Base-by-base conservation (phyloP, 2,329 filamentous ascomycete species). In the Aspergillus vadensis region DNA sequence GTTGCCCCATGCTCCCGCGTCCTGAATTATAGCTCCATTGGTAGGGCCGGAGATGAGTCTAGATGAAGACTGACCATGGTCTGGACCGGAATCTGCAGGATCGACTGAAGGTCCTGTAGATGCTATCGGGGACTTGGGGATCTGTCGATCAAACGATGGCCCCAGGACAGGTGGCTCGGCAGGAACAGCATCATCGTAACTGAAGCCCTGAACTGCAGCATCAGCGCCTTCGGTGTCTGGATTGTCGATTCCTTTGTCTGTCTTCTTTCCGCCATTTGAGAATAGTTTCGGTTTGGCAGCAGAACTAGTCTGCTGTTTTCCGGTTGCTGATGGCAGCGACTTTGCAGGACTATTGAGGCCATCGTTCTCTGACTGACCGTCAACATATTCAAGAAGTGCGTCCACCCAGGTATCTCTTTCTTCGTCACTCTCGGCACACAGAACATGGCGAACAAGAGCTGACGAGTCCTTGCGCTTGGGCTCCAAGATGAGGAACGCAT, bases 321-420 rank as follows among this genome's bases (percentile, higher is more conserved):
- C 51, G 52, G 65, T 59, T 32, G 51, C 50, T 39, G 63, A 67
- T 21, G 57, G 30, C 56, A 69, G 70, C 48, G 47, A 53, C 49
- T 65, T 72, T 14, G 60, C 62, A 25, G 63, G 48, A 44, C 56
- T 65, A 10, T 62, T 66, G 7, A 64, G 60, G 41, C 66, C 68
- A 49, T 76, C 75, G 38, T 69, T 72, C 32, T 74, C 74, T 5
- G 74, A 73, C 27, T 67, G 64, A 12, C 60, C 66, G 69, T 97
- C 92, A 43, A 97, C 93, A 82, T 96, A 97, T 67, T 91, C 89
- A 61, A 98, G 80, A 43, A 99, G 81, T 21, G 91, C 89, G 59
- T 96, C 91, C 1, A 99, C 94, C 95, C 95, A 99, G 48, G 89
- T 84, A 76, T 99, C 95, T 61, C 95, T 88, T 79, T 99, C 95